phyloP scores from a whole-genome alignment of 495 filamentous ascomycete genomes.

The Astrothelium macrocarpum region DNA sequence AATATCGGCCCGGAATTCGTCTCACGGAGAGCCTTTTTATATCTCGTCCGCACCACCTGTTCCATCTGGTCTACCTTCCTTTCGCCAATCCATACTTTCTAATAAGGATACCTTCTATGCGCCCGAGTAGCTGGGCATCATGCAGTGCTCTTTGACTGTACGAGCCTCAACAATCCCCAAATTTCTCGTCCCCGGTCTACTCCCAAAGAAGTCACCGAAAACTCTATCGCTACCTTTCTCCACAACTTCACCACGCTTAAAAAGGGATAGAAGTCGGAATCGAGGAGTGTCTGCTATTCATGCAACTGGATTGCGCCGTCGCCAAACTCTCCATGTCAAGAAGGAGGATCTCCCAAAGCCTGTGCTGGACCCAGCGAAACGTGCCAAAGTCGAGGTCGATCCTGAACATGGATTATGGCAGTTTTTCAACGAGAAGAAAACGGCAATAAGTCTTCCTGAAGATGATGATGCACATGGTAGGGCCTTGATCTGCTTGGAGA shows the following conservation, averaged over 20 bases:
- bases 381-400: constrained; percentile 47
- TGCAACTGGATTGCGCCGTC: constrained; percentile 54
- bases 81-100: too few species aligned
- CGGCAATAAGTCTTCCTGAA: constrained; percentile 55
- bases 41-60: too few species aligned
- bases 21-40: too few species aligned
- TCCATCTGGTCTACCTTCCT: too few species aligned
- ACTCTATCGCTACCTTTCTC: constrained; percentile 24
- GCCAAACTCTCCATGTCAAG: constrained; percentile 56
- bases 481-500: not conserved
- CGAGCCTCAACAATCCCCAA: constrained; percentile 3
- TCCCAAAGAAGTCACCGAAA: not conserved
- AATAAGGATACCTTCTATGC: not conserved
- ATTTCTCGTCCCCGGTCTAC: constrained; percentile 10
- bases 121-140: not conserved
- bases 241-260: constrained; percentile 25
- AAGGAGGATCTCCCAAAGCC: constrained; percentile 68
- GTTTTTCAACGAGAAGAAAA: constrained; percentile 66
- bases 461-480: constrained; percentile 59
- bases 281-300: constrained; percentile 76
- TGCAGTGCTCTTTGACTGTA: not conserved
- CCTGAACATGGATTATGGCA: constrained; percentile 83
- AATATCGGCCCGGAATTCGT: too few species aligned
- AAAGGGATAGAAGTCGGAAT: constrained; percentile 50
- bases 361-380: constrained; percentile 42